Evolutionary conservation across 345 rosid genomes (phyloP).

Genomic region (Barbarea vulgaris): DNA sequence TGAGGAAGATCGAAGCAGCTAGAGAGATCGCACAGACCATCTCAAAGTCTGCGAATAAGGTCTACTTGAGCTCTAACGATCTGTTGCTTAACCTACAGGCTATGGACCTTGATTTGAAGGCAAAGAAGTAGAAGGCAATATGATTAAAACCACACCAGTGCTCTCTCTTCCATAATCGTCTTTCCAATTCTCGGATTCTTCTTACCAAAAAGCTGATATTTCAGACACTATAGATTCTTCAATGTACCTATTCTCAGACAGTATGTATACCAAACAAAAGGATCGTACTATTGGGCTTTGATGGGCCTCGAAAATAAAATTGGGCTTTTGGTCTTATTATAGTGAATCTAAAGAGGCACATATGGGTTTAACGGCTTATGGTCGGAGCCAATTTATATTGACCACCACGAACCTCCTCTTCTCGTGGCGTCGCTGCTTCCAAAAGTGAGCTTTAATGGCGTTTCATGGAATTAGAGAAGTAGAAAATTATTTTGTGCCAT

Average conservation of each 20-base stretch:
- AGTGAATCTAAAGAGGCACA: not conserved
- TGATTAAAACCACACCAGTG: not conserved
- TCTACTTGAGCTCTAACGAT: constrained; percentile 65
- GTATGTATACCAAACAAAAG: not conserved
- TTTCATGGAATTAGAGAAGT: constrained; percentile 41
- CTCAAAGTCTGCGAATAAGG: constrained; percentile 59
- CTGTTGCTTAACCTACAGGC: constrained; percentile 59
- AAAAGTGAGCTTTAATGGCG: constrained; percentile 18
- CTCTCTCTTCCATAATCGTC: not conserved
- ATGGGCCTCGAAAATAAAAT: not conserved
- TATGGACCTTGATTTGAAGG: constrained; percentile 29
- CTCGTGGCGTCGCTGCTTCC: not conserved
- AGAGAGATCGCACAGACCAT: constrained; percentile 85
- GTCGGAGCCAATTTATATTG: not conserved
- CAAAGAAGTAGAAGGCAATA: constrained; percentile 43
- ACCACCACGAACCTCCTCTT: not conserved
- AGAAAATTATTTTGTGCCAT: constrained; percentile 50
- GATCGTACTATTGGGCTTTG: not conserved
- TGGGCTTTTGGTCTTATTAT: not conserved
- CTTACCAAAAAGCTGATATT: not conserved
- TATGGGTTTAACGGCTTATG: not conserved
- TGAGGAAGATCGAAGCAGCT: constrained; percentile 84
- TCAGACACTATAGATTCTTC: not conserved
- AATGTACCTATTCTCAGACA: constrained; percentile 9
- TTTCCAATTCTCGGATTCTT: not conserved